These are phyloP conservation scores for Periconia sp. DNA, from an alignment of 2,329 filamentous ascomycete species.

Conservation along the genomic window DNA sequence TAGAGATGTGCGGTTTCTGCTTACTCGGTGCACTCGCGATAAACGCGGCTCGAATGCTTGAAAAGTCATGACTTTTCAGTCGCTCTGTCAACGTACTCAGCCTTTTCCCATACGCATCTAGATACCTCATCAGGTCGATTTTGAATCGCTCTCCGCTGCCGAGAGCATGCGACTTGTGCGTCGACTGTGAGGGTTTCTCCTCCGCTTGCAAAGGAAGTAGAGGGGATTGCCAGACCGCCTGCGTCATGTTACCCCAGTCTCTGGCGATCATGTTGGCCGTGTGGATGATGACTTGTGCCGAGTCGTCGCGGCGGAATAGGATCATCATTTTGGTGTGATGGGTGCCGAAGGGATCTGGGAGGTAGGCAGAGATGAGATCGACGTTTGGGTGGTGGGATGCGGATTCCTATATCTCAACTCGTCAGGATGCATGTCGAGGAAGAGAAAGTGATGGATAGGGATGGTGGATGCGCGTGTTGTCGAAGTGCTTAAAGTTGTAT, in stretches of 20 bases:
- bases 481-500: too few species aligned
- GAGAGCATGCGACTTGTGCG: constrained; percentile 26
- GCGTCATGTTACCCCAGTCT: constrained; percentile 87
- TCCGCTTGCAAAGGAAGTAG: constrained; percentile 57
- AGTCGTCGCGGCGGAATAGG: constrained; percentile 75
- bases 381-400: constrained; percentile 67
- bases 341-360: constrained; percentile 83
- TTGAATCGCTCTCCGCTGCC: constrained; percentile 76
- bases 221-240: constrained; percentile 79
- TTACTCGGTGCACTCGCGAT: constrained; percentile 77
- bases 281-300: constrained; percentile 78
- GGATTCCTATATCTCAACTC: constrained; percentile 53
- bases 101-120: constrained; percentile 68
- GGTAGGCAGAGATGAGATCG: constrained; percentile 70
- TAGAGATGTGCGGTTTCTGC: constrained; percentile 52
- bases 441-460: neutral
- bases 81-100: constrained; percentile 58
- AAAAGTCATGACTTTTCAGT: constrained; percentile 69
- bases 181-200: neutral
- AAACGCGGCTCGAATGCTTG: constrained; percentile 66
- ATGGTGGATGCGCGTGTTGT: too few species aligned
- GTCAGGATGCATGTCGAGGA: neutral
- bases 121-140: constrained; percentile 70
- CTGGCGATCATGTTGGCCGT: constrained; percentile 89
- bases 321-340: constrained; percentile 87